Conservation (phyloP, 768 basidiomycete genomes). For the Tulasnella sp. region DNA sequence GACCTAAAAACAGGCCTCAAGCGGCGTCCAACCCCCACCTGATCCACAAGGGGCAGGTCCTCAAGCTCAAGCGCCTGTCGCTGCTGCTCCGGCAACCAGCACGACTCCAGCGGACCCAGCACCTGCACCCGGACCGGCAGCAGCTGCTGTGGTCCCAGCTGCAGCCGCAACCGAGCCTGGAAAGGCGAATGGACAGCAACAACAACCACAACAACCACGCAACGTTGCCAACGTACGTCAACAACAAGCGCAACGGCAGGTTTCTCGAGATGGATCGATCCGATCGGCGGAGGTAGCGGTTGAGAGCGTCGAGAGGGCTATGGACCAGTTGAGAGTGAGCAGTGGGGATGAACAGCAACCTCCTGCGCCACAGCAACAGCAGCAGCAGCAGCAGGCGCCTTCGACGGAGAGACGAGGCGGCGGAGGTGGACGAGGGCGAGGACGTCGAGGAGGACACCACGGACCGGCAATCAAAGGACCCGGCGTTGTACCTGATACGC, state of each 20-base stretch:
- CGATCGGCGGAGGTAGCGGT: slow-evolving; percentile 38
- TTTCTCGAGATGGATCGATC: slow-evolving; percentile 22
- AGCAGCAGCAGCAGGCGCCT: not conserved
- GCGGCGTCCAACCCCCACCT: slow-evolving; percentile 24
- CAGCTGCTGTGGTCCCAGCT: slow-evolving; percentile 55
- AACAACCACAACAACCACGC: slow-evolving; percentile 34
- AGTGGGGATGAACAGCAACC: slow-evolving; percentile 29
- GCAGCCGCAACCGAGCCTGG: slow-evolving; percentile 42
- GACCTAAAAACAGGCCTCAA: not conserved
- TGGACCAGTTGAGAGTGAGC: slow-evolving; percentile 55
- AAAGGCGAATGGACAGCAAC: slow-evolving; percentile 16
- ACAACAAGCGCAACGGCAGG: slow-evolving; percentile 49
- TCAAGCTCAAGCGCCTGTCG: slow-evolving; percentile 25
- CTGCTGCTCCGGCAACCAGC: slow-evolving; percentile 19
- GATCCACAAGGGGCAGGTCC: not conserved
- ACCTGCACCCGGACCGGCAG: slow-evolving; percentile 23
- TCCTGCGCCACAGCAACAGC: not conserved
- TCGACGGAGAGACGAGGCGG: slow-evolving; percentile 33
- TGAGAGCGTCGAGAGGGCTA: slow-evolving; percentile 58
- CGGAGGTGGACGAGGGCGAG: slow-evolving; percentile 50
- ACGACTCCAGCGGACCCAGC: slow-evolving; percentile 9
- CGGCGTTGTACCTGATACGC: slow-evolving; percentile 66
- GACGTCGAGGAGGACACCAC: slow-evolving; percentile 45
- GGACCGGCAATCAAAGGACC: slow-evolving; percentile 45
- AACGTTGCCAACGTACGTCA: slow-evolving; percentile 49